Base-by-base conservation (phyloP, 2,329 filamentous ascomycete species). In the Colletotrichum incanum region DNA sequence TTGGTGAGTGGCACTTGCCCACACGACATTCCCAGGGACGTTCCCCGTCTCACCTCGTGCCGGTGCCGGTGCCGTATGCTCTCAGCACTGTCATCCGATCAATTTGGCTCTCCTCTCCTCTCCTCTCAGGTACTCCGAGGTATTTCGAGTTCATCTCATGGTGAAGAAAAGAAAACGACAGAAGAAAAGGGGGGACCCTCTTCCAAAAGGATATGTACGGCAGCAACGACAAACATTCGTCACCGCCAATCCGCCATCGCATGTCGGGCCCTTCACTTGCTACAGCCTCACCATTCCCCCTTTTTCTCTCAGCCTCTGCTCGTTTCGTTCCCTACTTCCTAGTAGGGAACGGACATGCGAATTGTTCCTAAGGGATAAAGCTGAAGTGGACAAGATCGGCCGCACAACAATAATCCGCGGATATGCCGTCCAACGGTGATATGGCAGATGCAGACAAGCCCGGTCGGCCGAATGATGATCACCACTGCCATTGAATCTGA, bases 391-490 rank as follows among this genome's bases (percentile, higher is more conserved):
- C 49, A 47, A 55, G 37, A 43, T 28, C 45, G 23, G 18, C 23
- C 54, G 56, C 65, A 45, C 39, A 26, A 45, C 16, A 58, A 50
- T 31, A 50, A 34, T 37, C 7, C 18, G 28, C 9, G 16, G 28
- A 11, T 26, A 26, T 56, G 54, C 34, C 34, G 54, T 26, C n/a
- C 54, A 56, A 39, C 34, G n/a, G 37, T 26, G n/a, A 26, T 26
- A n/a, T 26, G n/a, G 37, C 55, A 58, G 14, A 11, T 58, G 37
- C 37, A 58, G 34, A 63, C n/a, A 68, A 60, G 69, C 59, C 58
- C 16, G 59, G 65, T 60, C 65, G 65, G 65, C 69, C 65, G 65
- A 69, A 72, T 72, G 65, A 60, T 45, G 69, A 72, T 72, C 69
- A 64, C 52, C 52, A 59, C 54, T 39, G 28, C 28, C 50, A 68